Conservation (phyloP, 164 flowering plant genomes). For the Vitis labrusca region DNA sequence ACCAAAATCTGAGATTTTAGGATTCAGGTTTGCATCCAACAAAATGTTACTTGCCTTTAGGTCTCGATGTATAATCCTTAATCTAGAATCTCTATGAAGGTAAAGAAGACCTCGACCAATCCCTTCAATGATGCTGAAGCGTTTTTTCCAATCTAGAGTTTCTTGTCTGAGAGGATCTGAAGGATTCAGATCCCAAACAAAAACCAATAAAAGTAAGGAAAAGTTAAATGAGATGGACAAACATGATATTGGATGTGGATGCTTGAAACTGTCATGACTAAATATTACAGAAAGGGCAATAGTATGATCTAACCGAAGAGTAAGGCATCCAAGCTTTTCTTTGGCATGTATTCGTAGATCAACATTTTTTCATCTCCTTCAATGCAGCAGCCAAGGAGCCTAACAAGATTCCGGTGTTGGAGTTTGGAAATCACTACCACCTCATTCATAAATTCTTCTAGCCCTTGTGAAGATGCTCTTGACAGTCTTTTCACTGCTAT, state of each 20-base stretch:
- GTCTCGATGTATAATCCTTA: slow-evolving; percentile 28
- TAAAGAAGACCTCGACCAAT: slow-evolving; percentile 30
- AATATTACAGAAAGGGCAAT: too few species aligned
- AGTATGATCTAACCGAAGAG: slow-evolving; percentile 23
- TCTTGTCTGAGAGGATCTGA: slow-evolving; percentile 22
- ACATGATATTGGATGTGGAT: too few species aligned
- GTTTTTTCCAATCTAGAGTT: slow-evolving; percentile 30
- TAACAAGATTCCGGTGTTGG: slow-evolving; percentile 47
- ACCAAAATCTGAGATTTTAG: slow-evolving; percentile 42
- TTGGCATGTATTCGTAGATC: slow-evolving; percentile 33
- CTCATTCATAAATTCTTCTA: slow-evolving; percentile 48
- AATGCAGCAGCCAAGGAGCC: slow-evolving; percentile 36
- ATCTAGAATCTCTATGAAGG: slow-evolving; percentile 35
- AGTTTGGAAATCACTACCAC: slow-evolving; percentile 36
- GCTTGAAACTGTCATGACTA: too few species aligned
- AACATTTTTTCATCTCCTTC: slow-evolving; percentile 34
- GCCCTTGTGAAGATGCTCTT: slow-evolving; percentile 36
- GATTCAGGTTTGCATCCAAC: slow-evolving; percentile 26
- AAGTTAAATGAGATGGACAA: too few species aligned
- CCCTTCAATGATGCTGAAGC: slow-evolving; percentile 3
- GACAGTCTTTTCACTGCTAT: slow-evolving; percentile 52
- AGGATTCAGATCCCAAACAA: background rate
- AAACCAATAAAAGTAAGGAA: background rate
- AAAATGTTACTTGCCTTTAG: too few species aligned
- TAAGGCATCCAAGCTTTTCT: slow-evolving; percentile 27